A percentile compares a stretch with the other conserved stretches of the same genome.
Evolutionary conservation across 2,329 filamentous ascomycete genomes (phyloP).

Genomic region (Cadophora luteo-olivacea): DNA sequence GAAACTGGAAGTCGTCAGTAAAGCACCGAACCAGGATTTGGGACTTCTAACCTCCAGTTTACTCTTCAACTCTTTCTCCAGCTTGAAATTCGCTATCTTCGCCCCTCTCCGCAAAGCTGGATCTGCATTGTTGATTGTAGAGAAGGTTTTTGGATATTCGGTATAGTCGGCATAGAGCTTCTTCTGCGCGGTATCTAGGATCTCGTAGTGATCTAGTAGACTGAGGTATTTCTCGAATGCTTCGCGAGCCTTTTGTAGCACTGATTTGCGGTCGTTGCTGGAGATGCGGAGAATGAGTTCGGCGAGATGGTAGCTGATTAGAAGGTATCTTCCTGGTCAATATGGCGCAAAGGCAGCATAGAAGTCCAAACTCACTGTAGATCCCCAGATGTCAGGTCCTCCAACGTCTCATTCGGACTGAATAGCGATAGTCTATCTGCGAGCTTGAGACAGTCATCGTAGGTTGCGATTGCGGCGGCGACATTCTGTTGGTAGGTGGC

Average conservation of each 20-base stretch:
- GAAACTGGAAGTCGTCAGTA: constrained; percentile 53
- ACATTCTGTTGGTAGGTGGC: constrained; percentile 72
- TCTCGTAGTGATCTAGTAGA: constrained; percentile 77
- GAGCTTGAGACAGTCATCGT: constrained; percentile 74
- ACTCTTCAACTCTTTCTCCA: constrained; percentile 84
- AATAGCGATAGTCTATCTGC: constrained; percentile 80
- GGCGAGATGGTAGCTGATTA: constrained; percentile 78
- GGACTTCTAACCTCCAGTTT: constrained; percentile 72
- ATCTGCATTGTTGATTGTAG: constrained; percentile 68
- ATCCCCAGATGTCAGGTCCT: constrained; percentile 86
- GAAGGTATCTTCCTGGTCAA: constrained; percentile 65
- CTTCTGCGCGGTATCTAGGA: constrained; percentile 69
- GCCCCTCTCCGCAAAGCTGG: constrained; percentile 75
- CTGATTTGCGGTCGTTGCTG: constrained; percentile 64
- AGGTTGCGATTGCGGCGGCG: constrained; percentile 69
- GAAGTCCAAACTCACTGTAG: constrained; percentile 64
- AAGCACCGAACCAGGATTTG: constrained; percentile 21
- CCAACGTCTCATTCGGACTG: constrained; percentile 86
- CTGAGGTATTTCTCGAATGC: constrained; percentile 82
- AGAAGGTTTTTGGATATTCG: constrained; percentile 75
- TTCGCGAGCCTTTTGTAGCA: constrained; percentile 68
- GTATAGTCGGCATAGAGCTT: constrained; percentile 76
- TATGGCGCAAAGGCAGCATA: not conserved
- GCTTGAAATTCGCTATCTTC: constrained; percentile 85
- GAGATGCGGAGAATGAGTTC: constrained; percentile 77